Evolutionary conservation across 257 asterid genomes (phyloP).

Genomic region (Mentha longifolia): DNA sequence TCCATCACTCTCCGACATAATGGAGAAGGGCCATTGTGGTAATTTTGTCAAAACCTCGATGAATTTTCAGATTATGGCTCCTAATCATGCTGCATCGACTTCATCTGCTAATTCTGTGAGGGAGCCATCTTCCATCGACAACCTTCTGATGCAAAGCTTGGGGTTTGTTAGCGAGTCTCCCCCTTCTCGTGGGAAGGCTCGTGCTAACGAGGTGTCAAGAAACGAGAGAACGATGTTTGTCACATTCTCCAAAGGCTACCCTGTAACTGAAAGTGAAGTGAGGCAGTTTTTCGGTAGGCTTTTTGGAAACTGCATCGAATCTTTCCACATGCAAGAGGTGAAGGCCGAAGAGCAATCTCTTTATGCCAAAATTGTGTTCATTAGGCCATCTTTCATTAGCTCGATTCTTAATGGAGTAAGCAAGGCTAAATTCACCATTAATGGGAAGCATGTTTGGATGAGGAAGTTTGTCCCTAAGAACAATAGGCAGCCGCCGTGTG

Average conservation of each 20-base stretch:
- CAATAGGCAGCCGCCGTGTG: constrained; percentile 7
- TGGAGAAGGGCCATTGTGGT: constrained; percentile 36
- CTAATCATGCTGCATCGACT: constrained; percentile 21
- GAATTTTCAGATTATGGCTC: neutral
- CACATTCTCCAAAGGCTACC: constrained; percentile 76
- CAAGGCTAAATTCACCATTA: constrained; percentile 64
- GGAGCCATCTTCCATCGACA: constrained; percentile 21
- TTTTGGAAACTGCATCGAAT: constrained; percentile 61
- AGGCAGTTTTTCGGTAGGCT: constrained; percentile 43
- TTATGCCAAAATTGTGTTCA: constrained; percentile 63
- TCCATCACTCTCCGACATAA: constrained; percentile 51
- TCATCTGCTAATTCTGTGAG: constrained; percentile 2
- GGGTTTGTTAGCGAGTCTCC: constrained; percentile 7
- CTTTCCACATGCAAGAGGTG: constrained; percentile 59
- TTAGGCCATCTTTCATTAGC: constrained; percentile 31
- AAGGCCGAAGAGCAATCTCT: constrained; percentile 53
- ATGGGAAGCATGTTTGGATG: constrained; percentile 83
- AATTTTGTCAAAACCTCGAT: neutral
- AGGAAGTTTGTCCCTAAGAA: constrained; percentile 50
- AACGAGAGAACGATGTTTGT: constrained; percentile 65
- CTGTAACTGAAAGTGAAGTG: constrained; percentile 54
- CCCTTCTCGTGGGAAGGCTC: constrained; percentile 17
- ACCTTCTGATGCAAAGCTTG: constrained; percentile 24
- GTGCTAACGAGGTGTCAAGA: constrained; percentile 20
- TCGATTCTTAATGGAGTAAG: constrained; percentile 45